Evolutionary conservation across 306 rosid species (phyloP).

Genomic region (Quercus parvula): DNA sequence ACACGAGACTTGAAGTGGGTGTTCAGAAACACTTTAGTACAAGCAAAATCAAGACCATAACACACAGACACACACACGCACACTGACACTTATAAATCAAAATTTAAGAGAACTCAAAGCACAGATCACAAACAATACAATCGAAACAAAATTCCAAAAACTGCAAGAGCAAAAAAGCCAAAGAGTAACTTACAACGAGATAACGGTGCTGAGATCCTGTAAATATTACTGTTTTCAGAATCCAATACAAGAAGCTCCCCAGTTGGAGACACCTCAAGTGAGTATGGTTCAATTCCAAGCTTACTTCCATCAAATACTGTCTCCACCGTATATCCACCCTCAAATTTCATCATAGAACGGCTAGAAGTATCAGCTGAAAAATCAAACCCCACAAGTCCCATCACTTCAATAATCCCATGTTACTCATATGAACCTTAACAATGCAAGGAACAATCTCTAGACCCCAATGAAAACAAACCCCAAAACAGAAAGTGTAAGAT

Average conservation of each 20-base stretch:
- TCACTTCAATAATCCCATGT: slow-evolving; percentile 2
- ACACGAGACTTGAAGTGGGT: slow-evolving; percentile 20
- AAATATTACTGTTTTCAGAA: slow-evolving; percentile 82
- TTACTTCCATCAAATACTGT: slow-evolving; percentile 92
- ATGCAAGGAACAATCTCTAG: slow-evolving; percentile 6
- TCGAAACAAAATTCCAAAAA: neutral
- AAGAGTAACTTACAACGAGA: slow-evolving; percentile 62
- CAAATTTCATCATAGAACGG: slow-evolving; percentile 94
- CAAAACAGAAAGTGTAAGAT: slow-evolving; percentile 7
- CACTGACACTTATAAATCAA: neutral
- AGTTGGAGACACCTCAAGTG: slow-evolving; percentile 59
- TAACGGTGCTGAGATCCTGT: slow-evolving; percentile 71
- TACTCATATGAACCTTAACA: neutral
- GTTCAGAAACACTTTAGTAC: slow-evolving; percentile 7
- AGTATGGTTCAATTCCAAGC: slow-evolving; percentile 88
- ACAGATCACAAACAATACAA: neutral
- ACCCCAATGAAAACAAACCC: slow-evolving; percentile 3
- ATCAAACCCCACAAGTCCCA: slow-evolving; percentile 25
- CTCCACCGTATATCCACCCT: slow-evolving; percentile 84
- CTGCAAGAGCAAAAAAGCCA: slow-evolving; percentile 1
- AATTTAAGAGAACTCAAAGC: neutral
- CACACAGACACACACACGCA: neutral
- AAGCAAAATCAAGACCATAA: slow-evolving; percentile 11
- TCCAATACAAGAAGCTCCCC: slow-evolving; percentile 89
- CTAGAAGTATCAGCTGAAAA: slow-evolving; percentile 50